A percentile compares a stretch with the other conserved stretches of the same genome.
phyloP scores from a whole-genome alignment of 2,329 filamentous ascomycete genomes.

The Ascochyta lentis region DNA sequence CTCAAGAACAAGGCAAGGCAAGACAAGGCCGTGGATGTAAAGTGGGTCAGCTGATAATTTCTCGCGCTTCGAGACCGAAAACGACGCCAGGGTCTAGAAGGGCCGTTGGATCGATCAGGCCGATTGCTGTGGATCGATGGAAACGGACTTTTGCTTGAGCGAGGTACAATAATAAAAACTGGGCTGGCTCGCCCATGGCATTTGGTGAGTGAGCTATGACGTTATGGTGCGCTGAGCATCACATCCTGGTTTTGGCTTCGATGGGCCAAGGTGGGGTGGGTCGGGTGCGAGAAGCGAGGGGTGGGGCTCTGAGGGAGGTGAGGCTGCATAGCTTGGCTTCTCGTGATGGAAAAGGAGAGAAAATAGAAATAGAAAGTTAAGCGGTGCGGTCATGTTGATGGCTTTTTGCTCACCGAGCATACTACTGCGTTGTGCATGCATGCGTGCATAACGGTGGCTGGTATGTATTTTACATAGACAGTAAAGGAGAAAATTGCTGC shows the following conservation, averaged over 20 bases:
- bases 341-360: too few species aligned
- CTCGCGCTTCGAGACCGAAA: conserved; percentile 10
- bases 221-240: background rate
- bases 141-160: too few species aligned
- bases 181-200: background rate
- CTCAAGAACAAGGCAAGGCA: too few species aligned
- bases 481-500: too few species aligned
- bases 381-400: background rate
- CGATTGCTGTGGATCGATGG: conserved; percentile 13
- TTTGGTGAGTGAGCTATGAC: conserved; percentile 1
- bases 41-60: conserved; percentile 9
- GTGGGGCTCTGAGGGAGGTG: background rate
- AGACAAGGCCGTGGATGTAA: background rate
- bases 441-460: background rate
- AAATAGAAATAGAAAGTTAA: too few species aligned
- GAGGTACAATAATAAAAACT: background rate
- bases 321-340: background rate
- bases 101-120: conserved; percentile 13
- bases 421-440: background rate
- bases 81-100: conserved; percentile 14
- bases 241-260: background rate
- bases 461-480: too few species aligned
- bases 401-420: background rate
- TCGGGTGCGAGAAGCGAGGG: background rate
- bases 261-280: background rate